Conservation (phyloP, 441 rosid species). For the Populus hybrid region DNA sequence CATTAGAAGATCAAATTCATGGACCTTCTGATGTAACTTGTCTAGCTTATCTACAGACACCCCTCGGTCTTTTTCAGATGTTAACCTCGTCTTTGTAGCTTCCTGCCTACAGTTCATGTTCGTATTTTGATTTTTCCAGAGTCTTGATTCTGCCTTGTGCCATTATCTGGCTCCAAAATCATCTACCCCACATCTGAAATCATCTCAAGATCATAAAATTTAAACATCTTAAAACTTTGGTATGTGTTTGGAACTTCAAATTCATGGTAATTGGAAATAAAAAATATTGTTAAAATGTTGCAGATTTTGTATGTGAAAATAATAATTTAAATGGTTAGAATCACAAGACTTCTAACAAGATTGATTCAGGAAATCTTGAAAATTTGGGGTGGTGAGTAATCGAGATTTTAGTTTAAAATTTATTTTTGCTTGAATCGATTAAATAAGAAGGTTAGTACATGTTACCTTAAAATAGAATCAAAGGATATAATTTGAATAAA, state of each 20-base stretch:
- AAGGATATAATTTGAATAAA: not conserved
- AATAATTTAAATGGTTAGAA: not conserved
- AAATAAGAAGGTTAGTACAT: not conserved
- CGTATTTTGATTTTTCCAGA: not conserved
- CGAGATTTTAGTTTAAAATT: not conserved
- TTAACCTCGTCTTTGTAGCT: not conserved
- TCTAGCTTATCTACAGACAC: not conserved
- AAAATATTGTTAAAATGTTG: not conserved
- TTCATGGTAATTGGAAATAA: not conserved
- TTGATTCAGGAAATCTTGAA: not conserved
- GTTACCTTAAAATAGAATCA: not conserved
- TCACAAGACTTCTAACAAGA: not conserved
- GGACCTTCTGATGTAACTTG: constrained; percentile 41
- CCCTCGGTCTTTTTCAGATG: constrained; percentile 1
- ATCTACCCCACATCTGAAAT: not conserved
- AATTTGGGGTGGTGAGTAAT: too few species aligned
- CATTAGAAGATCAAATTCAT: constrained; percentile 72
- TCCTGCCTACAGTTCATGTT: not conserved
- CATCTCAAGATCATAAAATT: not conserved
- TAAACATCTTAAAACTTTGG: not conserved
- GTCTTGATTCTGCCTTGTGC: not conserved
- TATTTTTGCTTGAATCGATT: not conserved
- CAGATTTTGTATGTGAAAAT: not conserved
- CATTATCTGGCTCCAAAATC: not conserved
- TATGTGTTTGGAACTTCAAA: not conserved